Base-by-base conservation (phyloP, 2,329 filamentous ascomycete genomes). In the Claviceps maximensis region DNA sequence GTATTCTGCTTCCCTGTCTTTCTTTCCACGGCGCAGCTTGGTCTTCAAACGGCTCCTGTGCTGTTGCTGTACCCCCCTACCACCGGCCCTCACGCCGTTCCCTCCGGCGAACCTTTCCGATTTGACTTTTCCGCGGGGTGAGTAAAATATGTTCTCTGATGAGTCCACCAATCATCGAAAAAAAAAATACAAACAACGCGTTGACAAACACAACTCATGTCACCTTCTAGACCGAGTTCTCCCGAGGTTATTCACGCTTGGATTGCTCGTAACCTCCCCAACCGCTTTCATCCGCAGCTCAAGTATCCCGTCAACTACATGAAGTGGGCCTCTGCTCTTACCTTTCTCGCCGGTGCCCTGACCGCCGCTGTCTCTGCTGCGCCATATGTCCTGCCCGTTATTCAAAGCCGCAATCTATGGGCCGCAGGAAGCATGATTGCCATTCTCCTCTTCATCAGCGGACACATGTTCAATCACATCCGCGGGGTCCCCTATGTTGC, bases 381-480 rank as follows among this genome's bases (percentile, higher is more conserved):
- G 60, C 87, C 88, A 6, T 94, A 90, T 62, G 63, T 96, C 13
- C 65, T 91, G 12, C 91, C 91, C 3, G 63, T 96, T 55, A 68
- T 96, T 38, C 87, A 89, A 68, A 96, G 86, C 74, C 86, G 91
- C 60, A 97, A 95, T 63, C 72, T 97, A 19, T 98, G 93, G 93
- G 90, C 91, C 25, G 88, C 87, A 23, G 70, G 94, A 62, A 95
- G 87, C 69, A 74, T 98, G 60, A 89, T 97, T 62, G 77, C 83
- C 15, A 90, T 98, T 57, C 79, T 98, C 44, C 76, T 96, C 54
- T 98, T 97, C 72, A 96, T 86, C 47, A 93, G 87, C 61, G 94
- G 93, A 41, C 90, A 97, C 71, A 98, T 98, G 94, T 98, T 94
- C 78, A 98, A 97, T 70, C 90, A 96, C 65, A 98, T 98, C 65